Percentiles rank a stretch among this genome's conserved stretches.
Conservation (phyloP, 1,284 basidiomycete genomes). For the Heterobasidion irregulare region DNA sequence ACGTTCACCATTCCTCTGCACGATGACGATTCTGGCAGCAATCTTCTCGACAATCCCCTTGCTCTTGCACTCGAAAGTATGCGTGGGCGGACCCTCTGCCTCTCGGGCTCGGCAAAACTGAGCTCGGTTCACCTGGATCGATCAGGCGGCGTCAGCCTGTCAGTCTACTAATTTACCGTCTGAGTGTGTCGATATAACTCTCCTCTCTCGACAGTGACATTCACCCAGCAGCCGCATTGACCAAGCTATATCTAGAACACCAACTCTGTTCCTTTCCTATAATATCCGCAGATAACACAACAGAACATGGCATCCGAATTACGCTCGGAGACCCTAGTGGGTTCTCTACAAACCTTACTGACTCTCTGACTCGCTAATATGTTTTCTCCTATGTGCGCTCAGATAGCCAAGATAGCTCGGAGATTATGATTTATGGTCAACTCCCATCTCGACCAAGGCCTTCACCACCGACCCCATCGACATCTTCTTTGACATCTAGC, state of each 20-base stretch:
- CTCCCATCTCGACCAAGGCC: constrained; percentile 13
- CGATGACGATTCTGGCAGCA: constrained; percentile 22
- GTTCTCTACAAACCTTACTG: constrained; percentile 13
- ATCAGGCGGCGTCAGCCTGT: constrained; percentile 55
- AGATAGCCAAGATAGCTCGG: constrained; percentile 27
- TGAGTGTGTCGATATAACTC: neutral
- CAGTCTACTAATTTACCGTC: constrained; percentile 13
- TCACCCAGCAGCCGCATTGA: constrained; percentile 55
- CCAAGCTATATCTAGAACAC: constrained; percentile 62
- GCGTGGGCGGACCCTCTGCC: constrained; percentile 60
- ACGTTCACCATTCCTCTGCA: constrained; percentile 47
- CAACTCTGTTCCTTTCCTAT: constrained; percentile 48
- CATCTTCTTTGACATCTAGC: constrained; percentile 11
- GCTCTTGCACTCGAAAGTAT: constrained; percentile 71
- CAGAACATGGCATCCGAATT: constrained; percentile 50
- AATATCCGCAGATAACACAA: constrained; percentile 25
- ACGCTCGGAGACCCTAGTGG: constrained; percentile 60
- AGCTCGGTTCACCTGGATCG: constrained; percentile 52
- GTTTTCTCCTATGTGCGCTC: neutral
- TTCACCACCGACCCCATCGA: constrained; percentile 11
- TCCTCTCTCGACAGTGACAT: constrained; percentile 42
- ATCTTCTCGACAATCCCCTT: constrained; percentile 56
- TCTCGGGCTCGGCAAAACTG: constrained; percentile 45
- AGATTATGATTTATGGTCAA: constrained; percentile 63
- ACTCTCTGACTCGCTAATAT: neutral